A percentile compares a stretch with the other conserved stretches of the same genome.
These are phyloP conservation scores for Cryptococcus amylolentus DNA, from an alignment of 1,284 basidiomycete genomes.

Conservation along the genomic window DNA sequence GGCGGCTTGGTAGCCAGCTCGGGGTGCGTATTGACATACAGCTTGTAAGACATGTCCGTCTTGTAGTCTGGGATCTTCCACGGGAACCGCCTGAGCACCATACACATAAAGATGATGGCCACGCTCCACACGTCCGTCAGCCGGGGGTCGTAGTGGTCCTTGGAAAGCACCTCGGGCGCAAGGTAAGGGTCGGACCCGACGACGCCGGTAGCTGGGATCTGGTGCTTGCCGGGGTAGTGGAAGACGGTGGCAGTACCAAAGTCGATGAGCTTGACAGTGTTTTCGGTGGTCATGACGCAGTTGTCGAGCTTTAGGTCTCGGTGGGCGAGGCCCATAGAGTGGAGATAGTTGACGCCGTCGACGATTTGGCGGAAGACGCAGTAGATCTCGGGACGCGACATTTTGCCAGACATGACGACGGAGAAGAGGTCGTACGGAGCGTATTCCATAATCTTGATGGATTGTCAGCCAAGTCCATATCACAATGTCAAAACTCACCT, in stretches of 20 bases:
- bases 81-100: constrained; percentile 96
- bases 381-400: constrained; percentile 96
- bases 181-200: constrained; percentile 98
- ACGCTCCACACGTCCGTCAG: constrained; percentile 98
- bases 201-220: constrained; percentile 78
- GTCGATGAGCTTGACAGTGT: constrained; percentile 98
- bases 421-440: constrained; percentile 98
- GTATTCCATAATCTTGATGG: constrained; percentile 90
- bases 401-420: constrained; percentile 99
- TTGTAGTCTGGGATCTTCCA: constrained; percentile 98
- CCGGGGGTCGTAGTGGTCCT: constrained; percentile 84
- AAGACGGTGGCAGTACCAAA: constrained; percentile 99
- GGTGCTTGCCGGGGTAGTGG: constrained; percentile 89
- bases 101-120: constrained; percentile 99
- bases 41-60: constrained; percentile 83
- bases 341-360: constrained; percentile 96
- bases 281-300: constrained; percentile 93
- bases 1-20: constrained; percentile 62
- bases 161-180: constrained; percentile 87
- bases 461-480: neutral
- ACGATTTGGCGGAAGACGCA: constrained; percentile 99
- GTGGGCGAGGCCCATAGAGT: constrained; percentile 94
- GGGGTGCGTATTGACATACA: constrained; percentile 88
- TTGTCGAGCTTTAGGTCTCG: constrained; percentile 99
- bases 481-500: constrained; percentile 57